Conservation (phyloP, 306 rosid genomes). For the Trifolium subterraneum region DNA sequence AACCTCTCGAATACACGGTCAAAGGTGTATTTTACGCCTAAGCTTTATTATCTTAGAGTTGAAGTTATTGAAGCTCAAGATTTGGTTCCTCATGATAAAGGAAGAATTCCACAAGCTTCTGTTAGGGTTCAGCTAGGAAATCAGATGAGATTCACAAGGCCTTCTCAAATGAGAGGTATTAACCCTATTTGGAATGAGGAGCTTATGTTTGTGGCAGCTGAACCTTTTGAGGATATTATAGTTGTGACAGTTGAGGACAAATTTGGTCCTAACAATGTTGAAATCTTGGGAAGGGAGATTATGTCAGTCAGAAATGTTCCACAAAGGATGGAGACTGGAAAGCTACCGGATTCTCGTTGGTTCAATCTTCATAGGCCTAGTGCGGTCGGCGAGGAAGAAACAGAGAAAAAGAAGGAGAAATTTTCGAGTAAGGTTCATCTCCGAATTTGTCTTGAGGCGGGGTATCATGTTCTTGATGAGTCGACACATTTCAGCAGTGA, state of each 20-base stretch:
- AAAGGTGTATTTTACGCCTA: constrained; percentile 91
- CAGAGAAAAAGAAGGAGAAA: constrained; percentile 76
- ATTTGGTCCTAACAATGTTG: constrained; percentile 62
- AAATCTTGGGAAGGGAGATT: constrained; percentile 67
- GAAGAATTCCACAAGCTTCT: constrained; percentile 52
- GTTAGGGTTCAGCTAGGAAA: constrained; percentile 68
- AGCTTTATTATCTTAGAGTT: constrained; percentile 79
- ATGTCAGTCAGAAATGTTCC: constrained; percentile 60
- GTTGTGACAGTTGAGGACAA: constrained; percentile 69
- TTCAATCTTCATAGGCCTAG: constrained; percentile 66
- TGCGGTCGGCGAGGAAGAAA: constrained; percentile 51
- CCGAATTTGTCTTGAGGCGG: constrained; percentile 63
- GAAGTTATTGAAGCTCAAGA: constrained; percentile 89
- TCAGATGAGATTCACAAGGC: constrained; percentile 60
- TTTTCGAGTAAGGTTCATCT: constrained; percentile 94
- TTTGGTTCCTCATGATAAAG: constrained; percentile 65
- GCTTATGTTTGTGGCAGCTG: constrained; percentile 87
- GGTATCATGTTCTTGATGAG: constrained; percentile 97
- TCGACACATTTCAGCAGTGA: constrained; percentile 93
- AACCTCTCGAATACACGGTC: constrained; percentile 78
- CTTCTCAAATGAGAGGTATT: constrained; percentile 45
- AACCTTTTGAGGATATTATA: constrained; percentile 81
- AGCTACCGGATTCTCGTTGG: constrained; percentile 80
- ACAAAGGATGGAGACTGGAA: constrained; percentile 54
- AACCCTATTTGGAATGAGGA: constrained; percentile 86